Percentiles rank a stretch among this genome's conserved stretches.
These are phyloP conservation scores for Penicillium freii DNA, from an alignment of 2,329 filamentous ascomycete genomes.

Conservation along the genomic window DNA sequence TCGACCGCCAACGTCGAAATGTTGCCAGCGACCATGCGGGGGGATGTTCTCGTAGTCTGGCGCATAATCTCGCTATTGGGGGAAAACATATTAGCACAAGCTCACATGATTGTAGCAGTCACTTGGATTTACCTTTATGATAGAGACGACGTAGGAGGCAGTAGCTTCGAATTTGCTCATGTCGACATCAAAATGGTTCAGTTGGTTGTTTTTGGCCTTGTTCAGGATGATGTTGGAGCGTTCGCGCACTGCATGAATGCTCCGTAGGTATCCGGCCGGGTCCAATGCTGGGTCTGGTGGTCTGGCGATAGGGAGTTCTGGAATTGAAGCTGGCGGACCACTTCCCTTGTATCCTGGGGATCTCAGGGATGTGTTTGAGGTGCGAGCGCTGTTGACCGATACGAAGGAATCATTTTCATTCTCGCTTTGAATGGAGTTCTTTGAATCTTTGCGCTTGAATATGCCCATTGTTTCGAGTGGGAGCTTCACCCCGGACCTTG, in stretches of 20 bases:
- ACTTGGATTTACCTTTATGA: slow-evolving; percentile 72
- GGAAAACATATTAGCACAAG: slow-evolving; percentile 5
- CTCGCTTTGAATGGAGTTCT: slow-evolving; percentile 32
- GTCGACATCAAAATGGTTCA: slow-evolving; percentile 87
- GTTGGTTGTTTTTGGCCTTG: slow-evolving; percentile 72
- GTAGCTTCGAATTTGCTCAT: slow-evolving; percentile 79
- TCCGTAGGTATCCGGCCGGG: slow-evolving; percentile 85
- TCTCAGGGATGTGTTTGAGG: slow-evolving; percentile 49
- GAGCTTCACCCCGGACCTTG: slow-evolving; percentile 1
- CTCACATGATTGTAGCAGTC: neutral
- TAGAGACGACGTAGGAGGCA: slow-evolving; percentile 81
- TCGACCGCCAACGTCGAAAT: slow-evolving; percentile 60
- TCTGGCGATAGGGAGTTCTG: slow-evolving; percentile 76
- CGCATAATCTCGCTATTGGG: slow-evolving; percentile 63
- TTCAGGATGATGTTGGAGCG: slow-evolving; percentile 70
- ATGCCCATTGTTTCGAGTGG: slow-evolving; percentile 39
- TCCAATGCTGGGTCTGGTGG: slow-evolving; percentile 85
- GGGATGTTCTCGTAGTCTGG: slow-evolving; percentile 72
- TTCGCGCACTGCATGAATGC: slow-evolving; percentile 83
- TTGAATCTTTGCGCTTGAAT: slow-evolving; percentile 49
- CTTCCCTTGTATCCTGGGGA: slow-evolving; percentile 50
- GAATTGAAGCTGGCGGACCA: slow-evolving; percentile 54
- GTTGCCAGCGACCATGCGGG: slow-evolving; percentile 70
- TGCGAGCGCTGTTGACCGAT: slow-evolving; percentile 45
- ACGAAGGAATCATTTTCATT: slow-evolving; percentile 42